Conservation (phyloP, 106 monocot species). For the Dioscorea dumetorum region DNA sequence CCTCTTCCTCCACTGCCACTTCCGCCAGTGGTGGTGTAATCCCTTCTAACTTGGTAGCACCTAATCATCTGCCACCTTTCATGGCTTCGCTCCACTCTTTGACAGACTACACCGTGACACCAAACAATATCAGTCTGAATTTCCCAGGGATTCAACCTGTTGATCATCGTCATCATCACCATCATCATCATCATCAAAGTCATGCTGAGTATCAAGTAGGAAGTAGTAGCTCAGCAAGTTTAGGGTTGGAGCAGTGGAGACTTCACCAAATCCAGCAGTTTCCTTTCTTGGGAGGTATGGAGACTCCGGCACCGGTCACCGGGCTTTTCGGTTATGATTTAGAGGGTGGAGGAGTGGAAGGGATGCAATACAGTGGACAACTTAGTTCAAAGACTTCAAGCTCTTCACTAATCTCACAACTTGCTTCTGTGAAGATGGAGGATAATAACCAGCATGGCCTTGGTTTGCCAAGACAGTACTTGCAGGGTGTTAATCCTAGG, state of each 20-base stretch:
- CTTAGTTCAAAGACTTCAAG: slow-evolving; percentile 9
- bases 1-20: slow-evolving; percentile 8
- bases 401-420: slow-evolving; percentile 27
- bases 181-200: no score
- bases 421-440: slow-evolving; percentile 57
- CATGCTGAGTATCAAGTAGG: slow-evolving; percentile 17
- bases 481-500: slow-evolving; percentile 1
- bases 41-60: neutral
- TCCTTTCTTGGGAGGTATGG: slow-evolving; percentile 28
- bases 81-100: slow-evolving; percentile 24
- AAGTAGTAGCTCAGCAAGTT: neutral
- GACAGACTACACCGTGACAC: slow-evolving; percentile 13
- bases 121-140: neutral
- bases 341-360: neutral
- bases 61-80: slow-evolving; percentile 21
- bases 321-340: slow-evolving; percentile 26
- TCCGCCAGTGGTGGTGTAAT: neutral
- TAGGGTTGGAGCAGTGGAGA: slow-evolving; percentile 46
- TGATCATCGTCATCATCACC: no score
- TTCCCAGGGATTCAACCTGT: neutral
- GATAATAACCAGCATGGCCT: slow-evolving; percentile 15
- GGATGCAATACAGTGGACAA: slow-evolving; percentile 1
- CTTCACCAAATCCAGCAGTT: slow-evolving; percentile 42
- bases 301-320: neutral
- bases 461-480: slow-evolving; percentile 15